phyloP scores from a whole-genome alignment of 2,329 filamentous ascomycete genomes.

The Ceratocystis harringtonii region DNA sequence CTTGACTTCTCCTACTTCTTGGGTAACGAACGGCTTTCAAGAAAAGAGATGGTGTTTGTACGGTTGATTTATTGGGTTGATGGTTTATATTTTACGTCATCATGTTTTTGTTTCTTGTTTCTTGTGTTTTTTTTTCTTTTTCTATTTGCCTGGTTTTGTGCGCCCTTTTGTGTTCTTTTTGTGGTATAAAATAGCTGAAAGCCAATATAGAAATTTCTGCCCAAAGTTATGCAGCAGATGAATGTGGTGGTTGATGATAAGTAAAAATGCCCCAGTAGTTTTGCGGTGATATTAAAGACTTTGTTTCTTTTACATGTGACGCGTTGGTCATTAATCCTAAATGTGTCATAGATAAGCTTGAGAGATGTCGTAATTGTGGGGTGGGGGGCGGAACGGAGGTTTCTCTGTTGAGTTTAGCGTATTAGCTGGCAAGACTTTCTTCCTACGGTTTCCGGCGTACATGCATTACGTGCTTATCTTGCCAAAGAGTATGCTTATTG shows the following conservation, averaged over 20 bases:
- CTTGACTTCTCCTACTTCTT: neutral
- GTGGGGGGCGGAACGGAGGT: neutral
- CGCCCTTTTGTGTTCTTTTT: neutral
- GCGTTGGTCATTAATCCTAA: neutral
- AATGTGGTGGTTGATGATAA: neutral
- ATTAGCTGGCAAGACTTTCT: neutral
- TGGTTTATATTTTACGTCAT: neutral
- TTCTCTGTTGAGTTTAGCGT: too few relatives aligned
- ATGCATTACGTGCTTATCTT: neutral
- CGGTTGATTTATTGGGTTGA: neutral
- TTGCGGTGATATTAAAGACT: neutral
- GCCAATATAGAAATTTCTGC: neutral
- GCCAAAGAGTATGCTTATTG: neutral
- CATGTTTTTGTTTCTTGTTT: neutral
- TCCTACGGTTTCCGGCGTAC: slow-evolving; percentile 5
- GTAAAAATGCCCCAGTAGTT: neutral
- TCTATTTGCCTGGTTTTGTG: neutral
- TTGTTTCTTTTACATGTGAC: neutral
- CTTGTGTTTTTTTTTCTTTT: neutral
- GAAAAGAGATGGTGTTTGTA: neutral
- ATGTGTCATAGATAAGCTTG: neutral
- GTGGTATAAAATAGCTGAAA: neutral
- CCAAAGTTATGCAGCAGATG: too few relatives aligned
- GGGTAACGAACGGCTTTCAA: neutral
- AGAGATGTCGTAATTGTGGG: neutral